Evolutionary conservation across 2,329 filamentous ascomycete species (phyloP).

Genomic region (Aspergillus ochraceus): DNA sequence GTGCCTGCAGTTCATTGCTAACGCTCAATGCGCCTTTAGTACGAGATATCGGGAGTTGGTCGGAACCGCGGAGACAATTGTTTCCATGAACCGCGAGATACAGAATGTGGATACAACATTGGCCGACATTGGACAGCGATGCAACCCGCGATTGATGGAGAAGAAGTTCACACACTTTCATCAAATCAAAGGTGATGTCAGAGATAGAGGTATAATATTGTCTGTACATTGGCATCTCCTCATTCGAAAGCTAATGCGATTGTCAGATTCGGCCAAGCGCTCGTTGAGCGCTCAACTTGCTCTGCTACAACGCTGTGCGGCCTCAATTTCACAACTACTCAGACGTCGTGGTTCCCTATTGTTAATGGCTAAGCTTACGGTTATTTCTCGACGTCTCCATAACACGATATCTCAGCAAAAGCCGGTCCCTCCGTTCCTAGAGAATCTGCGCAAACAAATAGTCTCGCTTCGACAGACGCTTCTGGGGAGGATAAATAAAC

Average conservation of each 20-base stretch:
- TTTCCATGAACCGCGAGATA: slow-evolving; percentile 81
- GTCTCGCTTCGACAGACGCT: slow-evolving; percentile 63
- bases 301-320: slow-evolving; percentile 58
- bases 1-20: neutral
- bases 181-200: slow-evolving; percentile 43
- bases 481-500: slow-evolving; percentile 63
- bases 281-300: slow-evolving; percentile 57
- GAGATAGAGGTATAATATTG: slow-evolving; percentile 31
- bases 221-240: neutral
- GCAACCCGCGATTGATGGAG: slow-evolving; percentile 70
- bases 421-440: slow-evolving; percentile 54
- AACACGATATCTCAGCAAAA: slow-evolving; percentile 65
- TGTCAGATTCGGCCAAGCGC: slow-evolving; percentile 42
- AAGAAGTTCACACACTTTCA: slow-evolving; percentile 62
- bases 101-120: slow-evolving; percentile 70
- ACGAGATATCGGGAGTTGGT: slow-evolving; percentile 82
- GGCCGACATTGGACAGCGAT: slow-evolving; percentile 70
- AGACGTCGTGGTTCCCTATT: slow-evolving; percentile 53
- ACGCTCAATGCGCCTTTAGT: slow-evolving; percentile 36
- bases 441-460: slow-evolving; percentile 64
- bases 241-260: slow-evolving; percentile 20
- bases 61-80: slow-evolving; percentile 89
- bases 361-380: slow-evolving; percentile 68
- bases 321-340: slow-evolving; percentile 54
- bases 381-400: slow-evolving; percentile 72